A percentile compares a stretch with the other conserved stretches of the same genome.
Conservation (phyloP, 441 rosid species). For the Melastoma candidum region DNA sequence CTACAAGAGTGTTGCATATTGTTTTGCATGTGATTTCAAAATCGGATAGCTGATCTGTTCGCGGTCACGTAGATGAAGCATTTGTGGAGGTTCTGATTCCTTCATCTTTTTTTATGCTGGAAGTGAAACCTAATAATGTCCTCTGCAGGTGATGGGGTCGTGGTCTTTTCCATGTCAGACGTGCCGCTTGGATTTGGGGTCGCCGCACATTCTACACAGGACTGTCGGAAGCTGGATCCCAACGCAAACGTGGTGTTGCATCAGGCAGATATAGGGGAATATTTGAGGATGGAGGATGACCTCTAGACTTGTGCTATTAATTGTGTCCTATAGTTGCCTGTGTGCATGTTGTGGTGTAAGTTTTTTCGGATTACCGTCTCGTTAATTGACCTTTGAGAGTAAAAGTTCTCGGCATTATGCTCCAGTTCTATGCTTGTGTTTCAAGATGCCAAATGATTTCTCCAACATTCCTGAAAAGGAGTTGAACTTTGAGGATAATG, state of each 20-base stretch:
- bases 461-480: too few relatives aligned
- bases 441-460: too few relatives aligned
- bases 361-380: background rate
- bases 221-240: constrained; percentile 81
- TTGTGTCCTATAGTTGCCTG: background rate
- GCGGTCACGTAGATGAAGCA: too few relatives aligned
- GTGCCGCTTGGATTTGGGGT: constrained; percentile 83
- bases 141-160: constrained; percentile 58
- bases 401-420: too few relatives aligned
- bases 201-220: constrained; percentile 79
- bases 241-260: constrained; percentile 84
- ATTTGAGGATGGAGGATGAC: constrained; percentile 88
- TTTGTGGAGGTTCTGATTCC: too few relatives aligned
- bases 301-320: constrained; percentile 28
- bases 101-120: background rate
- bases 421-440: too few relatives aligned
- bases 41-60: too few relatives aligned
- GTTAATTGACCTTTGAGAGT: too few relatives aligned
- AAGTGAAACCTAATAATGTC: constrained; percentile 1
- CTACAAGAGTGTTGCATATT: too few relatives aligned
- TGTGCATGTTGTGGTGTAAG: background rate
- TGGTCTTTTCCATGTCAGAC: constrained; percentile 84
- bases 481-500: too few relatives aligned
- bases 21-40: too few relatives aligned
- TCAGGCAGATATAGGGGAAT: constrained; percentile 82